Base-by-base conservation (phyloP, 2,329 filamentous ascomycete genomes). In the Penicillium paneum region DNA sequence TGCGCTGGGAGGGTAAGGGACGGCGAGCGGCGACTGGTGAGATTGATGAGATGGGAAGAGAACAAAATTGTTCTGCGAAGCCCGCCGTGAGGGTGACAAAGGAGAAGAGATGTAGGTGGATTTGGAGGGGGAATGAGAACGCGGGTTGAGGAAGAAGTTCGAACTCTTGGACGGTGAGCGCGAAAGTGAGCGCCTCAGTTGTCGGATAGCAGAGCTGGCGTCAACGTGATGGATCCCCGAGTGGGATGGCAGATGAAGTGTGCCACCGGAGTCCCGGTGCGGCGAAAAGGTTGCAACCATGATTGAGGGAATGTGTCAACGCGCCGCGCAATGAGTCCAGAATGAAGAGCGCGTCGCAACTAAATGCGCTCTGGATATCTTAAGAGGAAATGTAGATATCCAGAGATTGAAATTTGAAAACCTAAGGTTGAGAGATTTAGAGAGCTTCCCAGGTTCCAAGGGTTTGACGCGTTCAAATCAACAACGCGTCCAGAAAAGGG, bases 161-260 rank as follows among this genome's bases (percentile, higher is more conserved):
- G 81, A 81, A 40, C 78, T 79, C 72, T 94, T 96, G 31, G 93
- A 96, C 11, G 93, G 93, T n/a, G 93, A 97, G 65, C 91, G 84
- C 54, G 92, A 97, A 60, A 97, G 81, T 26, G 93, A 96, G 64
- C 91, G 89, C 61, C 92, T 84, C 55, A 97, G 80, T 66, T 91
- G 89, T 68, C 90, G 84, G 60, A 96, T 89, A 55, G 89, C 87
- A 47, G 89, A 86, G 58, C 89, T 87, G 61, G 90, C 85, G 77
- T 96, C 90, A 66, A 93, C 88, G 74, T 89, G 87, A 71, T 90
- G 89, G 58, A 85, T 84, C 67, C 90, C 86, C 44, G 89, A 93
- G 55, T 93, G 92, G 58, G 92, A 96, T 61, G 91, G 87, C 65
- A 96, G 81, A 68, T 94, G 91, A 66, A 96, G 81, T 55, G 90